These are phyloP conservation scores for Powellomyces hirtus DNA, from an alignment of 192 early-diverging fungal species.

Conservation along the genomic window DNA sequence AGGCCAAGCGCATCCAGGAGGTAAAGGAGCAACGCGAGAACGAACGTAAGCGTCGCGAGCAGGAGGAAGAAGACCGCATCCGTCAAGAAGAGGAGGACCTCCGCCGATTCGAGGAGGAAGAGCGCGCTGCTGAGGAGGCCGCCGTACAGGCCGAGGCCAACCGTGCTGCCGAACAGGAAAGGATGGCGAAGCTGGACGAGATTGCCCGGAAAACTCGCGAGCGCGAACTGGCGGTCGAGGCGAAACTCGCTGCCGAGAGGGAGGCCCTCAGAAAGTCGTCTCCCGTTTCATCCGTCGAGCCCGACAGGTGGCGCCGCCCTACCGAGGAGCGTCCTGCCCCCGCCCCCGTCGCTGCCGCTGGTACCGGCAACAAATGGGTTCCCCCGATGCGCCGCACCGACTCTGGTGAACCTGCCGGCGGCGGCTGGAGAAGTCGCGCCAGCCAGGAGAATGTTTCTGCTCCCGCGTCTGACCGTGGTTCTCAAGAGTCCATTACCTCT, in stretches of 20 bases:
- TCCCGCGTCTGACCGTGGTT: neutral
- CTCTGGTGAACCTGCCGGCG: neutral
- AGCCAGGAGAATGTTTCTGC: neutral
- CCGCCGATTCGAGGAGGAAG: constrained; percentile 30
- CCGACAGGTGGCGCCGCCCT: neutral
- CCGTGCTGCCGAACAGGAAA: constrained; percentile 33
- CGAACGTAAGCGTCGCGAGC: constrained; percentile 32
- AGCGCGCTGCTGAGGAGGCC: constrained; percentile 22
- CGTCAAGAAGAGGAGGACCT: constrained; percentile 24
- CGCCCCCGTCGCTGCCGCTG: constrained; percentile 14
- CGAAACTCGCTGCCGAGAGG: constrained; percentile 11
- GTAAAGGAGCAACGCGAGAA: constrained; percentile 55
- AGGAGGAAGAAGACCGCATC: constrained; percentile 28
- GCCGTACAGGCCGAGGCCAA: constrained; percentile 16
- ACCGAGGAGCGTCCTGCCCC: neutral
- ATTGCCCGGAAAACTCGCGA: constrained; percentile 22
- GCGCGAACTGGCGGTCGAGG: constrained; percentile 30
- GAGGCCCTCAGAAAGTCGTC: neutral
- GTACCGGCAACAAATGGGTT: constrained; percentile 20
- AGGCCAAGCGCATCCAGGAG: constrained; percentile 65
- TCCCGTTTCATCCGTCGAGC: neutral
- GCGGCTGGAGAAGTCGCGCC: constrained; percentile 1
- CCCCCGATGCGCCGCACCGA: constrained; percentile 13
- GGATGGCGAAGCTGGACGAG: constrained; percentile 23
- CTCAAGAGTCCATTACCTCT: neutral